Conservation (phyloP, 805 yeast genomes). For the Cyberlindnera subsufficiens region DNA sequence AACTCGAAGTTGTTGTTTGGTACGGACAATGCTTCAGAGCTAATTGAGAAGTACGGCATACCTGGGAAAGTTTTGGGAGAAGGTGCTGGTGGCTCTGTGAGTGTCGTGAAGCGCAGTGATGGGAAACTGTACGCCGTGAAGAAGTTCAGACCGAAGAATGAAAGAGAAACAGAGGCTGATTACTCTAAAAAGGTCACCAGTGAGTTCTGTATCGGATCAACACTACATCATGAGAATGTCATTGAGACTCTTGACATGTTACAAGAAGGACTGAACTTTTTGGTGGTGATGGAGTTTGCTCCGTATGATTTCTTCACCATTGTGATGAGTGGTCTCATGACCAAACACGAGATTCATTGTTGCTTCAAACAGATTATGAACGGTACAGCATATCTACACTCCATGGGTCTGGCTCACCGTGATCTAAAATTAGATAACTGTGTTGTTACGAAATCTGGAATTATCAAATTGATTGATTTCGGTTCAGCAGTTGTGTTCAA, state of each 20-base stretch:
- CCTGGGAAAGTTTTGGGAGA: slow-evolving; percentile 75
- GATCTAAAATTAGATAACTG: slow-evolving; percentile 92
- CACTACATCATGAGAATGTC: slow-evolving; percentile 71
- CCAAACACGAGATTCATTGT: slow-evolving; percentile 63
- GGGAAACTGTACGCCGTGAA: slow-evolving; percentile 76
- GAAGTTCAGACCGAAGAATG: slow-evolving; percentile 65
- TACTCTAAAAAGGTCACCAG: slow-evolving; percentile 74
- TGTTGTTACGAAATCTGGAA: slow-evolving; percentile 70
- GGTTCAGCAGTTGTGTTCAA: slow-evolving; percentile 87
- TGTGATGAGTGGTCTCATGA: slow-evolving; percentile 85
- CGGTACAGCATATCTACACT: slow-evolving; percentile 75
- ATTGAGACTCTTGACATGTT: slow-evolving; percentile 78
- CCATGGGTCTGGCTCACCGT: slow-evolving; percentile 84
- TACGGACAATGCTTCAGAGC: slow-evolving; percentile 31
- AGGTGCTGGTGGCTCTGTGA: slow-evolving; percentile 95
- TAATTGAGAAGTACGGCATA: slow-evolving; percentile 63
- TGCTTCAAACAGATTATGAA: slow-evolving; percentile 74
- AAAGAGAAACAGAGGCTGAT: slow-evolving; percentile 58
- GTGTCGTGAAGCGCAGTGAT: slow-evolving; percentile 59
- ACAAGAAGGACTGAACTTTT: slow-evolving; percentile 55
- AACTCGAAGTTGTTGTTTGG: slow-evolving; percentile 31
- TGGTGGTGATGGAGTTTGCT: slow-evolving; percentile 89
- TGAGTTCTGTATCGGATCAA: slow-evolving; percentile 79
- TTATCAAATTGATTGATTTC: slow-evolving; percentile 84
- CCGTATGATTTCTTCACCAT: slow-evolving; percentile 88